Percentiles rank a stretch among this genome's conserved stretches.
phyloP scores from a whole-genome alignment of 192 early-diverging fungal genomes.

The Gryganskiella cystojenkinii region DNA sequence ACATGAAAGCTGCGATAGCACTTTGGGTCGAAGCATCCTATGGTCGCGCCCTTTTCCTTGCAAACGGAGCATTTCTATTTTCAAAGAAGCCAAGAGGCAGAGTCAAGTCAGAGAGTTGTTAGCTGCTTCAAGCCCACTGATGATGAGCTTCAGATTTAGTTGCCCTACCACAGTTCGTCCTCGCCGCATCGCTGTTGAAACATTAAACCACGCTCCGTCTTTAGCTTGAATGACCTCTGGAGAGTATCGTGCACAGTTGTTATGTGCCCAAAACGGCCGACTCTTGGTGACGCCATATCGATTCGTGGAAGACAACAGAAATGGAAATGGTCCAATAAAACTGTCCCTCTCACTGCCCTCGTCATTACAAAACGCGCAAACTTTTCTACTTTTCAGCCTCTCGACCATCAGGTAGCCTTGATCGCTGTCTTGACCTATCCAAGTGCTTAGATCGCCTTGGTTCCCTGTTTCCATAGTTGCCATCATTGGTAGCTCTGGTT shows the following conservation, averaged over 20 bases:
- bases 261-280: constrained; percentile 85
- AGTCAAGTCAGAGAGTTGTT: constrained; percentile 13
- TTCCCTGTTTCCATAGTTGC: constrained; percentile 20
- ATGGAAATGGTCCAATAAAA: constrained; percentile 73
- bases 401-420: constrained; percentile 59
- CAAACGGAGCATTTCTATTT: constrained; percentile 76
- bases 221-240: constrained; percentile 84
- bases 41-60: constrained; percentile 83
- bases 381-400: constrained; percentile 62
- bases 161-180: constrained; percentile 75
- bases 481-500: not conserved
- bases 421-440: constrained; percentile 55
- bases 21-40: constrained; percentile 88
- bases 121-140: not conserved
- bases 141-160: not conserved
- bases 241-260: constrained; percentile 83
- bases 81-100: too few species aligned
- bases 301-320: constrained; percentile 62
- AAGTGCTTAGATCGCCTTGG: too few species aligned
- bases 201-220: constrained; percentile 86
- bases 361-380: constrained; percentile 79
- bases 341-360: constrained; percentile 61
- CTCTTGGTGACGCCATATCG: constrained; percentile 63
- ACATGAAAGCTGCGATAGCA: constrained; percentile 89
- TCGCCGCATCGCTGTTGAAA: constrained; percentile 76